Conservation (phyloP, 257 asterid species). For the Schizonepeta tenuifolia region DNA sequence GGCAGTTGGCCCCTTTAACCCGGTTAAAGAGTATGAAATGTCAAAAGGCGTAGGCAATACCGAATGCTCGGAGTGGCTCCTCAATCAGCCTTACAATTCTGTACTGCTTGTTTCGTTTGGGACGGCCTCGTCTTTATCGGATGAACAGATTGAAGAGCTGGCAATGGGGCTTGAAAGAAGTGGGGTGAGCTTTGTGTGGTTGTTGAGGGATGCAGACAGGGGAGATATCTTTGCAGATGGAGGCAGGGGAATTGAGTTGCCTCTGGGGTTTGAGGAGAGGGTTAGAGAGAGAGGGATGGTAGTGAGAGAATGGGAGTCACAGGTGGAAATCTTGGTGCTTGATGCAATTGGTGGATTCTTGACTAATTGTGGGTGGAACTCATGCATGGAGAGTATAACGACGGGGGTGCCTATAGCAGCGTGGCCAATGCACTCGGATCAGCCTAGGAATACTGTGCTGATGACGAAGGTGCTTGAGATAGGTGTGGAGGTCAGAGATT, state of each 20-base stretch:
- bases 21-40: neutral
- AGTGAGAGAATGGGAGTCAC: slow-evolving; percentile 50
- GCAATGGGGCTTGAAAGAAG: slow-evolving; percentile 45
- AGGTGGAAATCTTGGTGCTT: slow-evolving; percentile 35
- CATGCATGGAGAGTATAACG: slow-evolving; percentile 9
- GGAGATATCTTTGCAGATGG: slow-evolving; percentile 36
- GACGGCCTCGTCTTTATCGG: slow-evolving; percentile 20
- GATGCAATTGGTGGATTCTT: neutral
- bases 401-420: neutral
- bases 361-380: slow-evolving; percentile 28
- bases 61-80: slow-evolving; percentile 48
- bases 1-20: slow-evolving; percentile 44
- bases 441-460: slow-evolving; percentile 5
- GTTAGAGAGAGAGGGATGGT: slow-evolving; percentile 31
- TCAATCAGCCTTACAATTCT: slow-evolving; percentile 24
- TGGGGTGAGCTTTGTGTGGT: slow-evolving; percentile 42
- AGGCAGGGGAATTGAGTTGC: slow-evolving; percentile 16
- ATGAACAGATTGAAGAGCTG: slow-evolving; percentile 36
- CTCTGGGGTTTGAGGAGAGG: slow-evolving; percentile 38
- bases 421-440: slow-evolving; percentile 22
- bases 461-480: slow-evolving; percentile 8
- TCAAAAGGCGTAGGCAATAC: too few species aligned
- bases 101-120: slow-evolving; percentile 46
- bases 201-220: slow-evolving; percentile 49
- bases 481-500: slow-evolving; percentile 1